Evolutionary conservation across 305 asterid species (phyloP).

Genomic region (Fraxinus angustifolia): DNA sequence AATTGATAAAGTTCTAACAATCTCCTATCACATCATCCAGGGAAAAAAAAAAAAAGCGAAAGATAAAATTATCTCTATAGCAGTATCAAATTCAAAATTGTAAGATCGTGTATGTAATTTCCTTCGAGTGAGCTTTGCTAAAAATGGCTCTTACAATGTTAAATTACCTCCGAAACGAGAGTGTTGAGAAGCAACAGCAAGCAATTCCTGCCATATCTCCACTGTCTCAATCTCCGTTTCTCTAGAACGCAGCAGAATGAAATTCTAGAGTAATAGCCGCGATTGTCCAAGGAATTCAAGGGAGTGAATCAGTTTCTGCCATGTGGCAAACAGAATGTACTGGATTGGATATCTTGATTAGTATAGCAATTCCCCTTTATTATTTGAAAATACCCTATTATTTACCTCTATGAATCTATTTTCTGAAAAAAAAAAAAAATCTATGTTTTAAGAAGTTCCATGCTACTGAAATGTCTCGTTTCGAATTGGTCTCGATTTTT

Average conservation of each 20-base stretch:
- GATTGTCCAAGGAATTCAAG: constrained; percentile 46
- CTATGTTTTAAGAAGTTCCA: neutral
- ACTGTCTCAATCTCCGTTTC: constrained; percentile 19
- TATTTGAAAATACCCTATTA: no score
- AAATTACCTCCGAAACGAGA: constrained; percentile 60
- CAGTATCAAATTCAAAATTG: neutral
- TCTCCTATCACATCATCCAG: neutral
- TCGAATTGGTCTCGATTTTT: no score
- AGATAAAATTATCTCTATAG: neutral
- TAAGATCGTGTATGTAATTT: neutral
- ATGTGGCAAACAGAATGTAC: constrained; percentile 39
- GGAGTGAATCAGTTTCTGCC: constrained; percentile 49
- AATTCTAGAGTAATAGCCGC: constrained; percentile 21
- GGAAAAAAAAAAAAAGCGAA: neutral
- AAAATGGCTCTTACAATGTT: neutral
- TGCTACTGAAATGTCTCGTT: no score
- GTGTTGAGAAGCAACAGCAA: constrained; percentile 47
- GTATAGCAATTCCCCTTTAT: neutral
- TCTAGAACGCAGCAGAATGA: neutral
- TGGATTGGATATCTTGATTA: constrained; percentile 34
- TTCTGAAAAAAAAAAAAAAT: neutral
- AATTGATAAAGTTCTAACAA: neutral
- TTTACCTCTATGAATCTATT: neutral
- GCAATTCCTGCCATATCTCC: constrained; percentile 56
- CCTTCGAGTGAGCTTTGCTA: neutral